These are phyloP conservation scores for Hemisphaericaspora nanyangensis DNA, from an alignment of 805 yeast species.

Conservation along the genomic window DNA sequence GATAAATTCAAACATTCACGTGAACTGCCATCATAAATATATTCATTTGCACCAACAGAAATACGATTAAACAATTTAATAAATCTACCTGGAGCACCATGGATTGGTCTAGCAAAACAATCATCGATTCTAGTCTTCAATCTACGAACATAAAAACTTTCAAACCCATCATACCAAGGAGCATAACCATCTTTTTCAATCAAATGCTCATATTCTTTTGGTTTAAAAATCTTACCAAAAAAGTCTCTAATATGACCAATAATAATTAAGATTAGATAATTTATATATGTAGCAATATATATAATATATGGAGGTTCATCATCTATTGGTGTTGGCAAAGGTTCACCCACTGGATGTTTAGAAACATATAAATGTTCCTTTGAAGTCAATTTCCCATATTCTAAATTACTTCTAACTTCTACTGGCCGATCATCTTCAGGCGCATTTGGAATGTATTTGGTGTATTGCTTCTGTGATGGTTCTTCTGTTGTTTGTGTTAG, in stretches of 20 bases:
- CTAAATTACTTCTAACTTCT: slow-evolving; percentile 47
- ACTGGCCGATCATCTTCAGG: slow-evolving; percentile 32
- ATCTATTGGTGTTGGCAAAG: slow-evolving; percentile 57
- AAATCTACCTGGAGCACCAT: slow-evolving; percentile 95
- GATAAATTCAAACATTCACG: slow-evolving; percentile 80
- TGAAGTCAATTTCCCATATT: slow-evolving; percentile 69
- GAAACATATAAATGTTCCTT: slow-evolving; percentile 62
- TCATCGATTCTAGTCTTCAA: slow-evolving; percentile 88
- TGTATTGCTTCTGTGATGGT: slow-evolving; percentile 4
- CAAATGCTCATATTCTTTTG: slow-evolving; percentile 60
- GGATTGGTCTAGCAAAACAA: slow-evolving; percentile 93
- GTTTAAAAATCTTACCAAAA: slow-evolving; percentile 71
- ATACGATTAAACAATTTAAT: slow-evolving; percentile 77
- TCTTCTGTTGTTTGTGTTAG: background rate
- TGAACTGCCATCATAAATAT: slow-evolving; percentile 71
- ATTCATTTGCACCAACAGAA: slow-evolving; percentile 62
- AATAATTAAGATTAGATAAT: slow-evolving; percentile 78
- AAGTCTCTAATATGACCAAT: slow-evolving; percentile 91
- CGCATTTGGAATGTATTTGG: slow-evolving; percentile 32
- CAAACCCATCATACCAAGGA: slow-evolving; percentile 93
- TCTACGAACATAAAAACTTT: slow-evolving; percentile 88
- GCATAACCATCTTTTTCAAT: slow-evolving; percentile 86
- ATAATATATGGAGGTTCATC: slow-evolving; percentile 88
- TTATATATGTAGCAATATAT: slow-evolving; percentile 76
- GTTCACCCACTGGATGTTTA: slow-evolving; percentile 51